Conservation (phyloP, 2,329 filamentous ascomycete species). For the Aspergillus fijiensis region DNA sequence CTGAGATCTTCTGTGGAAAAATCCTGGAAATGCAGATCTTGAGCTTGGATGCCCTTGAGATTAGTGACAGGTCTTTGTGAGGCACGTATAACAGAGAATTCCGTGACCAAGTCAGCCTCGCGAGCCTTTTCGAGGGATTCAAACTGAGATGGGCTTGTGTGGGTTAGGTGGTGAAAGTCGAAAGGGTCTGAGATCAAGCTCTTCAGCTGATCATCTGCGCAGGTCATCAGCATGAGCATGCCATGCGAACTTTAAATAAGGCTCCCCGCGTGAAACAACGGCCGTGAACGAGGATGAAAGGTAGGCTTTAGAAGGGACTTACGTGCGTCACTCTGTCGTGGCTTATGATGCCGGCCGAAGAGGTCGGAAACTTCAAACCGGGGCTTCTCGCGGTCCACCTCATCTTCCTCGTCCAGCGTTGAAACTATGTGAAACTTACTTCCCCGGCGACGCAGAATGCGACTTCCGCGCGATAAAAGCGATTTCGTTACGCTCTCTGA, state of each 20-base stretch:
- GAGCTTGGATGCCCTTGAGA: slow-evolving; percentile 54
- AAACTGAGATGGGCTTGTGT: slow-evolving; percentile 57
- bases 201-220: slow-evolving; percentile 45
- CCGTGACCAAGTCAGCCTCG: slow-evolving; percentile 52
- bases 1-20: slow-evolving; percentile 34
- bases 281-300: not conserved
- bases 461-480: slow-evolving; percentile 45
- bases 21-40: slow-evolving; percentile 45
- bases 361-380: slow-evolving; percentile 34
- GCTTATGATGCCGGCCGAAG: slow-evolving; percentile 34
- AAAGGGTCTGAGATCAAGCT: slow-evolving; percentile 61
- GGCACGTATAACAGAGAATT: slow-evolving; percentile 55
- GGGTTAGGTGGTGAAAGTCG: slow-evolving; percentile 64
- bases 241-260: not conserved
- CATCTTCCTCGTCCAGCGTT: slow-evolving; percentile 43
- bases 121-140: slow-evolving; percentile 52
- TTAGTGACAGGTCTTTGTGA: slow-evolving; percentile 51
- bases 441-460: slow-evolving; percentile 49
- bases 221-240: slow-evolving; percentile 4
- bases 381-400: slow-evolving; percentile 33
- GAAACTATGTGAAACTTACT: slow-evolving; percentile 47
- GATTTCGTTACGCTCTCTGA: slow-evolving; percentile 41
- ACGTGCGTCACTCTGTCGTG: slow-evolving; percentile 37
- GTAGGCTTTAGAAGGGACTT: slow-evolving; percentile 24
- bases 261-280: not conserved